Percentiles rank a stretch among this genome's conserved stretches.
Evolutionary conservation across 768 basidiomycete species (phyloP).

Genomic region (Boletus sp.): DNA sequence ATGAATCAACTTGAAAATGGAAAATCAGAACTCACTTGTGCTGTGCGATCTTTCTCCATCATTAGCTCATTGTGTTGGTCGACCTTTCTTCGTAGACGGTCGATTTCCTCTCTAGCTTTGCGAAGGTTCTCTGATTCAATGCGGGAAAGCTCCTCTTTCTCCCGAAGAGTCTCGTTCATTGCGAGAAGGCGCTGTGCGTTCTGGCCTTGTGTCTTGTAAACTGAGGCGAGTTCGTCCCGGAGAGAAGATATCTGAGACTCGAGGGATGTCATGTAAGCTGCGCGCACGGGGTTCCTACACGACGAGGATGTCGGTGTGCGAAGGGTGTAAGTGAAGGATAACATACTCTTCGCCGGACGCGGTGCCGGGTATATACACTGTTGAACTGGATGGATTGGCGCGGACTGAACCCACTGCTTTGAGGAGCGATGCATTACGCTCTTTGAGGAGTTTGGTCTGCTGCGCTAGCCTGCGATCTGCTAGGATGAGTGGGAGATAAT

Average conservation of each 20-base stretch:
- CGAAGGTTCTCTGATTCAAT: constrained; percentile 79
- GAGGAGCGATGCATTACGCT: constrained; percentile 86
- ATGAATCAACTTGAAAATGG: neutral
- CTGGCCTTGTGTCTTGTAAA: constrained; percentile 95
- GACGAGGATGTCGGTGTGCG: neutral
- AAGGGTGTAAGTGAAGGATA: neutral
- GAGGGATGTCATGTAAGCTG: constrained; percentile 87
- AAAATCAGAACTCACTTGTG: constrained; percentile 58
- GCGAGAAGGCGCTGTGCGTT: constrained; percentile 90
- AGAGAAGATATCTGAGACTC: constrained; percentile 92
- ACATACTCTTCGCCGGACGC: constrained; percentile 67
- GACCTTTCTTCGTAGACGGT: constrained; percentile 68
- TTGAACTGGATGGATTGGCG: constrained; percentile 57
- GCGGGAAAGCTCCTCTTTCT: constrained; percentile 86
- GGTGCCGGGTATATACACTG: constrained; percentile 57
- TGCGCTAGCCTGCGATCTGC: constrained; percentile 89
- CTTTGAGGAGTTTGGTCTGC: constrained; percentile 88
- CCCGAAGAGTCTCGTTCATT: constrained; percentile 93
- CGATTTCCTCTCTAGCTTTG: constrained; percentile 74
- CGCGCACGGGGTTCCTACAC: constrained; percentile 75
- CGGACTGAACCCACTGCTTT: constrained; percentile 79
- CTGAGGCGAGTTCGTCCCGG: constrained; percentile 87
- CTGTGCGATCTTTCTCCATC: constrained; percentile 84
- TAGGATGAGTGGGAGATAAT: constrained; percentile 13
- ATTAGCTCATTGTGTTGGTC: constrained; percentile 83